These are phyloP conservation scores for Staphylotrichum tortipilum DNA, from an alignment of 495 filamentous ascomycete genomes.

Conservation along the genomic window DNA sequence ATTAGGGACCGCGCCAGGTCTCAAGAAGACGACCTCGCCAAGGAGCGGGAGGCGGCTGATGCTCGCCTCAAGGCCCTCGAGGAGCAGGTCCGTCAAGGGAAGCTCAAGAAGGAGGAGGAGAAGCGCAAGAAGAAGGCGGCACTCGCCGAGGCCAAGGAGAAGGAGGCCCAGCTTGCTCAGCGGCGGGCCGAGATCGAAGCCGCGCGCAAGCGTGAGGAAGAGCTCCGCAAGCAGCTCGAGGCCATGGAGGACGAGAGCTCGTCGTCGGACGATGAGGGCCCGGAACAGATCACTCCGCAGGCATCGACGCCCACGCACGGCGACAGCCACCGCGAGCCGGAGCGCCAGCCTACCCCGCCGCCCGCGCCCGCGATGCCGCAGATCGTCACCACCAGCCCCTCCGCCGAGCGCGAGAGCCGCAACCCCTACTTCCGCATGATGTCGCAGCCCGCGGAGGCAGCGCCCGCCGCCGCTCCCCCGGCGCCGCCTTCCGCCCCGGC, in stretches of 20 bases:
- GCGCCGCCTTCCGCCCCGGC: conserved; percentile 33
- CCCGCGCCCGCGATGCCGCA: conserved; percentile 35
- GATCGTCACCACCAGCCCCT: conserved; percentile 40
- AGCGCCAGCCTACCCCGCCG: conserved; percentile 38
- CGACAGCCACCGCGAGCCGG: conserved; percentile 45
- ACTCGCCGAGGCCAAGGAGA: conserved; percentile 74
- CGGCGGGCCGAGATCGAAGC: conserved; percentile 90
- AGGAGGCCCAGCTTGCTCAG: conserved; percentile 73
- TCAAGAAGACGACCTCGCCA: conserved; percentile 70
- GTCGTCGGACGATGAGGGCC: conserved; percentile 84
- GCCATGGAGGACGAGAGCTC: conserved; percentile 69
- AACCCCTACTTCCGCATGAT: conserved; percentile 47
- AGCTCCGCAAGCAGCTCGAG: conserved; percentile 80
- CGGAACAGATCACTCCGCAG: conserved; percentile 69
- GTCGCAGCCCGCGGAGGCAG: conserved; percentile 37
- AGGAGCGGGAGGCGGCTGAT: conserved; percentile 71
- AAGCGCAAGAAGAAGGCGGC: conserved; percentile 85
- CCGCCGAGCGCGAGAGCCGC: conserved; percentile 40
- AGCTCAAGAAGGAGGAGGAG: conserved; percentile 95
- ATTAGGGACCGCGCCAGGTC: conserved; percentile 57
- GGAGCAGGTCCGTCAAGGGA: conserved; percentile 86
- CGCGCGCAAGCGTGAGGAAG: conserved; percentile 76
- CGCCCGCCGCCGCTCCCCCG: conserved; percentile 30
- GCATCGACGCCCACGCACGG: conserved; percentile 67
- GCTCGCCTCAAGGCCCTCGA: conserved; percentile 81